These are phyloP conservation scores for Podaxis pistillaris DNA, from an alignment of 768 basidiomycete genomes.

Conservation along the genomic window DNA sequence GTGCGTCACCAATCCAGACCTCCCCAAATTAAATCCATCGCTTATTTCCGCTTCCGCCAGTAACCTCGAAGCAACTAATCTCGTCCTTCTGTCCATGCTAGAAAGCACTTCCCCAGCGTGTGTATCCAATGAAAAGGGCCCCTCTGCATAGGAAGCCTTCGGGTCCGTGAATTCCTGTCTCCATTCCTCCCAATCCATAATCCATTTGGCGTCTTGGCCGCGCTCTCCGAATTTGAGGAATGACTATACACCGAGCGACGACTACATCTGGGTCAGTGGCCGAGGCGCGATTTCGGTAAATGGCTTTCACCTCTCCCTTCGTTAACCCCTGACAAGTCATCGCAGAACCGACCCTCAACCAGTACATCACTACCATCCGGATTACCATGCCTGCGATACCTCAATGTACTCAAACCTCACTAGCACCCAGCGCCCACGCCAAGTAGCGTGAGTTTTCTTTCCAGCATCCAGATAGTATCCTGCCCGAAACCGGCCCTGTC, in stretches of 20 bases:
- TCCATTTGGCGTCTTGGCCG: neutral
- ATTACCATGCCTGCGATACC: neutral
- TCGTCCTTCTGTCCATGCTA: neutral
- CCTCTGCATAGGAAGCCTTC: neutral
- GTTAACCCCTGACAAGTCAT: neutral
- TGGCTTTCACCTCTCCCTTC: neutral
- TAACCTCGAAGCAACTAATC: neutral
- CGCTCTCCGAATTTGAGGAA: neutral
- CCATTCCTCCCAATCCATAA: neutral
- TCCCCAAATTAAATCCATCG: neutral
- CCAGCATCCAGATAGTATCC: neutral
- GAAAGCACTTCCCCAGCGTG: neutral
- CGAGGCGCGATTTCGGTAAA: constrained; percentile 7
- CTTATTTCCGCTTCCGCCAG: neutral
- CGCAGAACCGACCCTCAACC: neutral
- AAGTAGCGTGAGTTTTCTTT: neutral
- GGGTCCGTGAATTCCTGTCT: neutral
- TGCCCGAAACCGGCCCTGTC: neutral
- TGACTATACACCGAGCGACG: constrained; percentile 3
- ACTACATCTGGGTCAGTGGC: constrained; percentile 1
- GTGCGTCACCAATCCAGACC: neutral
- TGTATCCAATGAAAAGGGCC: neutral
- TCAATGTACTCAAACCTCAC: neutral
- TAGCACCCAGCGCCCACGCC: neutral
- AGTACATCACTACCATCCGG: neutral